Percentiles rank a stretch among this genome's conserved stretches.
phyloP scores from a whole-genome alignment of 1,284 basidiomycete species.

The Spongiforma sp. region DNA sequence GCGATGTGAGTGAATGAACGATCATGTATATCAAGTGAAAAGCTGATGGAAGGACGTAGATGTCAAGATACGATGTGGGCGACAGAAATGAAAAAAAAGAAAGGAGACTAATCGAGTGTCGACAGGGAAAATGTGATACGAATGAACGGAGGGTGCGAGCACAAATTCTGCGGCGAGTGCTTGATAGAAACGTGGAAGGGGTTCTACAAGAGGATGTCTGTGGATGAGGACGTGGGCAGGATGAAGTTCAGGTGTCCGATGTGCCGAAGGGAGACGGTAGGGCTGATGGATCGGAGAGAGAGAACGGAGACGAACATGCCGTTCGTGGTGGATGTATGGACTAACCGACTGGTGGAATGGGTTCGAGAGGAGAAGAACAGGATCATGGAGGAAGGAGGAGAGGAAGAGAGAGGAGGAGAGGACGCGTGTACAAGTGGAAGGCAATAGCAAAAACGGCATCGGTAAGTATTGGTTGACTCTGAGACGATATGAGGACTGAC shows the following conservation, averaged over 20 bases:
- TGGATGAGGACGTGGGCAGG: background rate
- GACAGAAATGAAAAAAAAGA: background rate
- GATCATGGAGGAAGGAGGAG: background rate
- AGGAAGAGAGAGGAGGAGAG: background rate
- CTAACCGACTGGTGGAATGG: background rate
- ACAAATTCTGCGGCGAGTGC: background rate
- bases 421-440: background rate
- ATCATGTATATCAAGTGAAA: background rate
- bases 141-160: background rate
- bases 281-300: background rate
- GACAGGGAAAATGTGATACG: background rate
- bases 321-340: background rate
- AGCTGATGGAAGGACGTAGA: background rate
- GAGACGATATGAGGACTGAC: no score
- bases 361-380: background rate
- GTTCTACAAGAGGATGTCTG: background rate
- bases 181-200: background rate
- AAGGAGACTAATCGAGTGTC: background rate
- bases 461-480: no score
- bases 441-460: background rate
- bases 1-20: background rate
- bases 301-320: background rate
- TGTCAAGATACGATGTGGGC: background rate
- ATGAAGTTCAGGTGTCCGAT: background rate
- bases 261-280: background rate